These are phyloP conservation scores for Biscogniauxia mediterranea DNA, from an alignment of 2,329 filamentous ascomycete species.

Conservation along the genomic window DNA sequence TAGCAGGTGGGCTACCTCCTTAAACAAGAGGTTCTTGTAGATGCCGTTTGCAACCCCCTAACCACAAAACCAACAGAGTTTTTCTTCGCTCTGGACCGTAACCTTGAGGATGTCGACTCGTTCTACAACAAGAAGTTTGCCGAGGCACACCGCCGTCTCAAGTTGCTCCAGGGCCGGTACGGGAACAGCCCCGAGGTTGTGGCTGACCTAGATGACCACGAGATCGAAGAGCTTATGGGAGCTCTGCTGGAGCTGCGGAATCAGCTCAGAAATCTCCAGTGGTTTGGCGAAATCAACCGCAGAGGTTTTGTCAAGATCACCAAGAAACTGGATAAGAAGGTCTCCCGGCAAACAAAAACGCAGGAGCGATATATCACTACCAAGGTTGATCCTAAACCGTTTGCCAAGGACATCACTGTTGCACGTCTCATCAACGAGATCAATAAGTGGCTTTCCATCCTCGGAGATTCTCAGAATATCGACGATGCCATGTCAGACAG, in stretches of 20 bases:
- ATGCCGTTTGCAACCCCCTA: slow-evolving; percentile 37
- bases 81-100: slow-evolving; percentile 94
- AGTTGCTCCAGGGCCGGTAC: slow-evolving; percentile 84
- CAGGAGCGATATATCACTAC: slow-evolving; percentile 86
- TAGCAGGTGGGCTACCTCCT: slow-evolving; percentile 71
- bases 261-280: slow-evolving; percentile 87
- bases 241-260: slow-evolving; percentile 85
- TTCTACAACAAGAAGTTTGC: slow-evolving; percentile 97
- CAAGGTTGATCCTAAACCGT: slow-evolving; percentile 85
- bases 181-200: slow-evolving; percentile 68
- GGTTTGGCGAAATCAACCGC: slow-evolving; percentile 97
- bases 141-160: slow-evolving; percentile 79
- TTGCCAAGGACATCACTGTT: slow-evolving; percentile 68
- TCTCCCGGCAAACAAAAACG: slow-evolving; percentile 64
- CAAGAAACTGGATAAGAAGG: slow-evolving; percentile 97
- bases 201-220: slow-evolving; percentile 77
- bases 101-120: slow-evolving; percentile 91
- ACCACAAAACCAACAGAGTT: slow-evolving; percentile 65
- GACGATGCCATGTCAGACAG: slow-evolving; percentile 74
- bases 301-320: slow-evolving; percentile 97
- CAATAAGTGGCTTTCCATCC: slow-evolving; percentile 85
- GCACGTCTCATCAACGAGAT: slow-evolving; percentile 57
- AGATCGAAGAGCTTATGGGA: slow-evolving; percentile 86
- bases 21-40: slow-evolving; percentile 30
- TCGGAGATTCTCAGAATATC: slow-evolving; percentile 73